phyloP scores from a whole-genome alignment of 371 early-diverging fungal genomes.

The Choanephora cucurbitarum region DNA sequence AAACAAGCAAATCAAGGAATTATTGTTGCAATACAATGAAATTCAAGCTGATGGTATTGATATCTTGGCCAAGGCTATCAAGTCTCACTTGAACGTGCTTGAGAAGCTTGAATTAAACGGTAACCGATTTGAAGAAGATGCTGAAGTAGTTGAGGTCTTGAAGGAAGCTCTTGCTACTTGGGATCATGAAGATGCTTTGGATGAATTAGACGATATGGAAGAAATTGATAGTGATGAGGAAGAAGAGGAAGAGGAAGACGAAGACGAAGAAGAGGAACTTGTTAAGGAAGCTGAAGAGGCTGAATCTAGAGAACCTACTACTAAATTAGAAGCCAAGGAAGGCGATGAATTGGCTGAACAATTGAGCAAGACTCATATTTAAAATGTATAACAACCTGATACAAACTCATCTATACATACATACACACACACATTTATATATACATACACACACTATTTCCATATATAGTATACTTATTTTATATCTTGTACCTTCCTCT shows the following conservation, averaged over 20 bases:
- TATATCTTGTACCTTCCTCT: neutral
- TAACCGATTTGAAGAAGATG: constrained; percentile 84
- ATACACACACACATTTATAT: neutral
- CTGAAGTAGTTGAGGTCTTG: constrained; percentile 66
- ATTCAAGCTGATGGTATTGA: constrained; percentile 75
- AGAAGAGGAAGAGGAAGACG: constrained; percentile 73
- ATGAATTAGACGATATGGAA: constrained; percentile 96
- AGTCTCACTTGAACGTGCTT: constrained; percentile 60
- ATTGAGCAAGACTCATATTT: constrained; percentile 49
- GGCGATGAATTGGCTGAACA: constrained; percentile 42
- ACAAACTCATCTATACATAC: neutral
- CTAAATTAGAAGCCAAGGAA: constrained; percentile 19
- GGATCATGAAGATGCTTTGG: constrained; percentile 80
- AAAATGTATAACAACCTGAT: too few species aligned
- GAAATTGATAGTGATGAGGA: constrained; percentile 71
- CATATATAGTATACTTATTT: neutral
- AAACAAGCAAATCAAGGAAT: constrained; percentile 61
- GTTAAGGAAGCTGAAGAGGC: constrained; percentile 37
- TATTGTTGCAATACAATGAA: constrained; percentile 89
- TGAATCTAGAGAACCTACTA: constrained; percentile 31
- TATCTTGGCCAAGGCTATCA: constrained; percentile 68
- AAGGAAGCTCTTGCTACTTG: constrained; percentile 73
- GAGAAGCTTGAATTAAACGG: constrained; percentile 86
- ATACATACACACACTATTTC: neutral
- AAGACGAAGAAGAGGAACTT: constrained; percentile 55